Evolutionary conservation across 352 stramenopile species (phyloP).

Genomic region (Globisporangium parvum): DNA sequence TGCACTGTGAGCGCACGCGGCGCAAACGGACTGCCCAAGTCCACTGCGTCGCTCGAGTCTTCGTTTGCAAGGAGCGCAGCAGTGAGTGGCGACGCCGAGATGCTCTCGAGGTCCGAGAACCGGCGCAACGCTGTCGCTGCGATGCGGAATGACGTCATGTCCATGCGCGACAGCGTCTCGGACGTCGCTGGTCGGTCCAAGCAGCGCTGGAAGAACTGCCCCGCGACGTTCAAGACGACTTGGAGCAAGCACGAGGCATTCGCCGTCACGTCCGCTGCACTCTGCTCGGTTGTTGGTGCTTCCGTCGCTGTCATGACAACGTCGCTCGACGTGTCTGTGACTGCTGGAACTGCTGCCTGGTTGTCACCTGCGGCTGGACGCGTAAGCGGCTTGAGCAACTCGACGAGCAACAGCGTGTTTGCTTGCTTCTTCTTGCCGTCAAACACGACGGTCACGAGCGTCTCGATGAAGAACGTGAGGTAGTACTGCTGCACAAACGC

Average conservation of each 20-base stretch:
- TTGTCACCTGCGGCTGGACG: conserved; percentile 1
- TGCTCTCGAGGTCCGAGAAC: conserved; percentile 58
- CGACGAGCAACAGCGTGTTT: conserved; percentile 63
- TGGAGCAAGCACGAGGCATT: conserved; percentile 32
- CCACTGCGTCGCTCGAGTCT: conserved; percentile 19
- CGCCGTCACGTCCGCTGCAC: conserved; percentile 5
- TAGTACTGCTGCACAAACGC: conserved; percentile 72
- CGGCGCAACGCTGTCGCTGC: conserved; percentile 51
- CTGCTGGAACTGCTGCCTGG: conserved; percentile 10
- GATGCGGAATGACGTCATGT: conserved; percentile 61
- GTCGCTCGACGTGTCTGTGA: conserved; percentile 25
- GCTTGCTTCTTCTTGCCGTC: conserved; percentile 72
- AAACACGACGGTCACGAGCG: conserved; percentile 64
- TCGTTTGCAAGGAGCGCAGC: conserved; percentile 52
- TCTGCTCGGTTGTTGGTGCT: neutral
- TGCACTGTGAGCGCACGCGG: conserved; percentile 46
- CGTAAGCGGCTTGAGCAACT: conserved; percentile 46
- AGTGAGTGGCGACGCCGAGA: conserved; percentile 61
- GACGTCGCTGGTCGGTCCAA: conserved; percentile 2
- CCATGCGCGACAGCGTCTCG: conserved; percentile 39
- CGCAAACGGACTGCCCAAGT: conserved; percentile 30
- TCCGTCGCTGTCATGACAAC: neutral
- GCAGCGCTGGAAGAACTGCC: conserved; percentile 20
- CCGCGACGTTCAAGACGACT: conserved; percentile 47
- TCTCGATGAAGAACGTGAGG: conserved; percentile 73